phyloP scores from a whole-genome alignment of 371 early-diverging fungal species.

The Paraphysoderma sedebokerense region DNA sequence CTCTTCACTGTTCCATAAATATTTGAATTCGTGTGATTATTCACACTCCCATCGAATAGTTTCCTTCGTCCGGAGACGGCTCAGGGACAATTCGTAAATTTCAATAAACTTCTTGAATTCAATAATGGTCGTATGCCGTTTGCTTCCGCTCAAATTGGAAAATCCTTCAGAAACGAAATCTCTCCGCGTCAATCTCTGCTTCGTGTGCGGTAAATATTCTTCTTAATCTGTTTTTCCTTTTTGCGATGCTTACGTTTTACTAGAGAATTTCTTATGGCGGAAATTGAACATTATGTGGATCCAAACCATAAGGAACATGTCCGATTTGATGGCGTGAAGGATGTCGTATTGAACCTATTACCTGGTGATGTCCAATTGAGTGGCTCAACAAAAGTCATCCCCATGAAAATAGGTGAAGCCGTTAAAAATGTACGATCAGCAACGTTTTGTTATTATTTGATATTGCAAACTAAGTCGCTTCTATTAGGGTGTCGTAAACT shows the following conservation, averaged over 20 bases:
- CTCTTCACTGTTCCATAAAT: no score
- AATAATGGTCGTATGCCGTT: conserved; percentile 98
- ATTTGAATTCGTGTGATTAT: no score
- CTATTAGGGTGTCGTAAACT: conserved; percentile 65
- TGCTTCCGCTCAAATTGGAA: conserved; percentile 97
- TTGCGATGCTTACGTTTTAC: neutral
- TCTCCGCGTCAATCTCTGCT: conserved; percentile 95
- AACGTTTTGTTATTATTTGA: neutral
- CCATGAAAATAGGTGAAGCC: conserved; percentile 88
- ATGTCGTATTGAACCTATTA: conserved; percentile 57
- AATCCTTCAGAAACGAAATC: conserved; percentile 99
- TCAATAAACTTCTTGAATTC: conserved; percentile 90
- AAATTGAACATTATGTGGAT: conserved; percentile 99
- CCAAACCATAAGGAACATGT: conserved; percentile 86
- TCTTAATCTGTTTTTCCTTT: no score
- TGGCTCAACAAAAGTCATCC: conserved; percentile 46
- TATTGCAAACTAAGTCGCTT: neutral
- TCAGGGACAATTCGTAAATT: conserved; percentile 99
- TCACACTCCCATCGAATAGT: conserved; percentile 14
- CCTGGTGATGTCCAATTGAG: conserved; percentile 57
- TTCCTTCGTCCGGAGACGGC: conserved; percentile 99
- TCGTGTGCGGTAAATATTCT: conserved; percentile 74
- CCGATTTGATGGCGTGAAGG: conserved; percentile 71
- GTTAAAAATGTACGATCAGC: conserved; percentile 30
- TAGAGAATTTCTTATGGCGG: conserved; percentile 98